Base-by-base conservation (phyloP, 306 rosid species). In the Trifolium fragiferum region DNA sequence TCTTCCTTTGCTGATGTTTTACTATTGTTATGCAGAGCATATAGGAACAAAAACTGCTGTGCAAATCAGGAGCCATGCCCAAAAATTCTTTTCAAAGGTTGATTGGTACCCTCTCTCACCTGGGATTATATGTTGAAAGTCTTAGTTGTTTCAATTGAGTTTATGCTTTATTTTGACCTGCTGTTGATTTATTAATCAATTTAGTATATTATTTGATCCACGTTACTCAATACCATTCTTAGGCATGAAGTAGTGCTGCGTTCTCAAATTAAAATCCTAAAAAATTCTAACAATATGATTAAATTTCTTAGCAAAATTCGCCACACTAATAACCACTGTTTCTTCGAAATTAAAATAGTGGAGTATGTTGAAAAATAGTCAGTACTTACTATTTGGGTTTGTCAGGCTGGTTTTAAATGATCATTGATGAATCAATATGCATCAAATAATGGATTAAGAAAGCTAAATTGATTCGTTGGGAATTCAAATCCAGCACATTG, bases 51-150 rank as follows among this genome's bases (percentile, higher is more conserved):
- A 94, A 87, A 94, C 99, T 80, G 99, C 97, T 67, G 99, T 94
- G 83, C 99, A 94, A 86, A 94, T 94, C 84, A 78, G 99, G 84
- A 94, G 99, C 84, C 99, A 94, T 86, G 99, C 99, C n/a, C 99
- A 94, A 82, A 94, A 94, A 77, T 94, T 94, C 84, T 94, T 94
- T 89, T 84, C 99, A 82, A 94, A 94, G 99, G 99, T 94, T 75
- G 78, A 80, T 83, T 58, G 74, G 76, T 84, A 83, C 85, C 89
- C 81, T 87, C 83, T 84, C 83, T 84, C 84, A 62, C 58, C 78
- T 78, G 73, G 54, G 73, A 75, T 67, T 79, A 67, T 73, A 76
- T 68, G 21, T 51, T 66, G 11, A 8, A 60, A 80, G 15, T 69
- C 60, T 67, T 60, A 20, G n/a, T 69, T 58, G 43, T 63, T 72